These are phyloP conservation scores for Sinapis alba DNA, from an alignment of 441 rosid species.

Conservation along the genomic window DNA sequence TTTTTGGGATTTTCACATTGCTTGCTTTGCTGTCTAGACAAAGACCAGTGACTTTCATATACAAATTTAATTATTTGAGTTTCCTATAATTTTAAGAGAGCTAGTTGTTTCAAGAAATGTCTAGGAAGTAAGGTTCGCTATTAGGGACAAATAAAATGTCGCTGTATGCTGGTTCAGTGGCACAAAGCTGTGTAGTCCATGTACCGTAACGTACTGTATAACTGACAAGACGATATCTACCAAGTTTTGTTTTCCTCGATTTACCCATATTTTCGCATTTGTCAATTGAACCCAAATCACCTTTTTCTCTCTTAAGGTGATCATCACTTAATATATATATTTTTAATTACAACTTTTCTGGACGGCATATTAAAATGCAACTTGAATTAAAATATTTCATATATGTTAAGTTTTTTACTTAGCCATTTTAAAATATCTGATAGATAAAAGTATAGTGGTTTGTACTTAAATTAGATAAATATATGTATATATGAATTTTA, in stretches of 20 bases:
- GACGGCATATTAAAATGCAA: background rate
- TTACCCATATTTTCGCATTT: background rate
- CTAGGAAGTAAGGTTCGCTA: conserved; percentile 17
- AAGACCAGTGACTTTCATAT: conserved; percentile 17
- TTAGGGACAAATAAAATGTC: conserved; percentile 30
- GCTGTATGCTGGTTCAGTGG: conserved; percentile 18
- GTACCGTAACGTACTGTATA: conserved; percentile 25
- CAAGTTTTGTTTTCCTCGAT: background rate
- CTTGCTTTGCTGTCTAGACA: conserved; percentile 29
- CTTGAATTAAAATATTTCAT: too few relatives aligned
- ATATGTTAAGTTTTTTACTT: too few relatives aligned
- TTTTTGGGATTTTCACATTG: conserved; percentile 7
- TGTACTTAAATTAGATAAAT: too few relatives aligned
- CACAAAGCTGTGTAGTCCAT: conserved; percentile 32
- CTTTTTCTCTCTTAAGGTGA: background rate
- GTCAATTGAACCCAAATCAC: background rate
- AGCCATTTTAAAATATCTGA: too few relatives aligned
- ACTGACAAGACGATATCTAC: conserved; percentile 28
- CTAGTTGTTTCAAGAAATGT: conserved; percentile 7
- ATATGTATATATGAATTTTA: too few relatives aligned
- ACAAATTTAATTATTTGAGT: background rate
- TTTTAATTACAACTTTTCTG: background rate
- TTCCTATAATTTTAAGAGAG: background rate
- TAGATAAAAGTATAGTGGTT: too few relatives aligned
- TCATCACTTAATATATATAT: background rate